These are phyloP conservation scores for Plasmodium adleri DNA, from an alignment of 169 alveolate genomes.

Conservation along the genomic window DNA sequence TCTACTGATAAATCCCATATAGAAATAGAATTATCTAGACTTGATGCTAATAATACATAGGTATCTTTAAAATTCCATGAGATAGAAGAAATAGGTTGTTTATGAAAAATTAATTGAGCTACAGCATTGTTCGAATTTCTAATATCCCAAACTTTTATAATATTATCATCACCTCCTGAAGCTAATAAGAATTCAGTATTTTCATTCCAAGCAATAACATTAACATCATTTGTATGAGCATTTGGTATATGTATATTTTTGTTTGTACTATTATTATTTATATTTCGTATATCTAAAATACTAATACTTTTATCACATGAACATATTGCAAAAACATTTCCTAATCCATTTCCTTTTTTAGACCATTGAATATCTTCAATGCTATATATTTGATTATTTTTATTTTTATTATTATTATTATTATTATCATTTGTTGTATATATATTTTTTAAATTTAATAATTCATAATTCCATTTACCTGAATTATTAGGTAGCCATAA, in stretches of 20 bases:
- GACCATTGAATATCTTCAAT: slow-evolving; percentile 85
- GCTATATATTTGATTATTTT: slow-evolving; percentile 19
- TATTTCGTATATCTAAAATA: slow-evolving; percentile 31
- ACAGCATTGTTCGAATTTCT: slow-evolving; percentile 15
- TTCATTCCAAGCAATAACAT: slow-evolving; percentile 65
- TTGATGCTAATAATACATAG: slow-evolving; percentile 80
- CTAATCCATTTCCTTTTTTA: slow-evolving; percentile 73
- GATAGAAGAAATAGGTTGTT: slow-evolving; percentile 77
- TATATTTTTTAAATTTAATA: background rate
- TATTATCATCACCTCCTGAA: slow-evolving; percentile 72
- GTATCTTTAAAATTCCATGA: slow-evolving; percentile 85
- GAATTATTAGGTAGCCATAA: slow-evolving; percentile 79
- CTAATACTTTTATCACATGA: slow-evolving; percentile 82
- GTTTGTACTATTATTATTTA: background rate
- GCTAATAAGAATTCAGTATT: slow-evolving; percentile 36
- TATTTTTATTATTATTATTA: background rate
- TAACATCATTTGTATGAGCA: slow-evolving; percentile 72
- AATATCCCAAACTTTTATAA: slow-evolving; percentile 67
- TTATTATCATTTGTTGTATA: too few species aligned
- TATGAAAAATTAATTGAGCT: slow-evolving; percentile 38
- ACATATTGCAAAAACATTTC: slow-evolving; percentile 78
- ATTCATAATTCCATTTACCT: slow-evolving; percentile 43
- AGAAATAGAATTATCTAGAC: slow-evolving; percentile 84
- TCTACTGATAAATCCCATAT: slow-evolving; percentile 88
- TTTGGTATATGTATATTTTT: slow-evolving; percentile 56